Evolutionary conservation across 2,329 filamentous ascomycete genomes (phyloP), one percentile per base, ranked within the genome.

Genomic region (Fusarium sp.): DNA sequence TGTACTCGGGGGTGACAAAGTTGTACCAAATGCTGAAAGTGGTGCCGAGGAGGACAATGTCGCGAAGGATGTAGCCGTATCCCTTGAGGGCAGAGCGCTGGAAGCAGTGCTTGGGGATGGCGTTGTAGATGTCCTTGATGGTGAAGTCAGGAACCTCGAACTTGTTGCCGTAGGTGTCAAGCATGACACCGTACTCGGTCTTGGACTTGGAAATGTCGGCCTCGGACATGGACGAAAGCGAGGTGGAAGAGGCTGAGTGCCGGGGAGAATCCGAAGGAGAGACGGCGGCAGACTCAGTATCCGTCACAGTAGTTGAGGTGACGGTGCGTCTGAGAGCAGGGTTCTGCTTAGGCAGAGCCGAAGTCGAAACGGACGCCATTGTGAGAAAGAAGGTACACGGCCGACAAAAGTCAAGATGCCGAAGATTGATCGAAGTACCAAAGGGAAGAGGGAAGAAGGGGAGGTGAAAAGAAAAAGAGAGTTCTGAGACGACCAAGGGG

Each of bases 21-120:
- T 87, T 94, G 88, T 98, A 86, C 87, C 92, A 97, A 79, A 96
- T 78, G 81, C 90, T 91, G 82, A 98, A 98, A 71, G 92, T 94
- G 76, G 85, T 82, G 44, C 86, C 90, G 37, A 98, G 83, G 73
- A 86, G 88, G 70, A 83, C 80, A 45, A 96, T 79, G 81, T 99
- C 96, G 66, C 95, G 90, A 76, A 89, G 86, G 74, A 98, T 94
- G 81, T 98, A 98, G 76, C 79, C 82, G 77, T 97, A 84, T 71
- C 94, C 91, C 70, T 83, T 89, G 70, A 88, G 78, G 65, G 88
- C 92, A 46, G 93, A 97, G 65, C 96, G 91, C 84, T 97, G 86
- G 81, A 92, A 98, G 87, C 96, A 99, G 86, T 97, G 96, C 82
- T 94, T 93, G 70, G 96, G 96, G 73, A 99, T 99, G 79, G 96